phyloP scores from a whole-genome alignment of 306 rosid genomes.

The Vicia sativa region DNA sequence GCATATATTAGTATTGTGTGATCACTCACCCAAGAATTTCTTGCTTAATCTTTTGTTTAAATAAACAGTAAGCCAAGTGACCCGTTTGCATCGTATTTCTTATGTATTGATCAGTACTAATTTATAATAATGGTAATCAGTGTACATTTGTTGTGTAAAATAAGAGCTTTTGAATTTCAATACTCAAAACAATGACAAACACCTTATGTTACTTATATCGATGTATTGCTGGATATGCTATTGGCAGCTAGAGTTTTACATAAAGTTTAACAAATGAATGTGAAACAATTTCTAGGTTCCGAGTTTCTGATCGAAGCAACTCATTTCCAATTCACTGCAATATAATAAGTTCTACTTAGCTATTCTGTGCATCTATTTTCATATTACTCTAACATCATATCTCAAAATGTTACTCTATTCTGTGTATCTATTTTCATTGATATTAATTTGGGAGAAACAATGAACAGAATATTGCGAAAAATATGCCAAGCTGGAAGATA shows the following conservation, averaged over 20 bases:
- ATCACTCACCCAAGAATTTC: constrained; percentile 6
- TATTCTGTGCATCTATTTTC: constrained; percentile 27
- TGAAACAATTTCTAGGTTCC: constrained; percentile 6
- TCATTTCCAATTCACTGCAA: constrained; percentile 24
- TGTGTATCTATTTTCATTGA: constrained; percentile 25
- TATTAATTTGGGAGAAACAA: constrained; percentile 27
- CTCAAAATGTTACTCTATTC: constrained; percentile 14
- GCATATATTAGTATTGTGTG: not conserved
- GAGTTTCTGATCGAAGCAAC: constrained; percentile 11
- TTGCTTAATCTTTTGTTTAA: constrained; percentile 19
- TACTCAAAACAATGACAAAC: not conserved
- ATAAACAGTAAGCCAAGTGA: constrained; percentile 5
- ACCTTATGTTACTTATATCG: constrained; percentile 24
- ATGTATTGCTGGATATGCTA: constrained; percentile 24
- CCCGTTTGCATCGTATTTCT: not conserved
- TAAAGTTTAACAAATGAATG: not conserved
- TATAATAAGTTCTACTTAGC: constrained; percentile 5
- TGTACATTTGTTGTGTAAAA: constrained; percentile 8
- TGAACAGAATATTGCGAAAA: constrained; percentile 74
- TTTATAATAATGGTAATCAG: not conserved
- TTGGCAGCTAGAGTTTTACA: not conserved
- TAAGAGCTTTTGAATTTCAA: constrained; percentile 13
- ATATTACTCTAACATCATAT: constrained; percentile 26
- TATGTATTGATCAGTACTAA: not conserved
- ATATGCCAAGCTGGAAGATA: constrained; percentile 80